Evolutionary conservation across 257 asterid genomes (phyloP).

Genomic region (Ilex asprella): DNA sequence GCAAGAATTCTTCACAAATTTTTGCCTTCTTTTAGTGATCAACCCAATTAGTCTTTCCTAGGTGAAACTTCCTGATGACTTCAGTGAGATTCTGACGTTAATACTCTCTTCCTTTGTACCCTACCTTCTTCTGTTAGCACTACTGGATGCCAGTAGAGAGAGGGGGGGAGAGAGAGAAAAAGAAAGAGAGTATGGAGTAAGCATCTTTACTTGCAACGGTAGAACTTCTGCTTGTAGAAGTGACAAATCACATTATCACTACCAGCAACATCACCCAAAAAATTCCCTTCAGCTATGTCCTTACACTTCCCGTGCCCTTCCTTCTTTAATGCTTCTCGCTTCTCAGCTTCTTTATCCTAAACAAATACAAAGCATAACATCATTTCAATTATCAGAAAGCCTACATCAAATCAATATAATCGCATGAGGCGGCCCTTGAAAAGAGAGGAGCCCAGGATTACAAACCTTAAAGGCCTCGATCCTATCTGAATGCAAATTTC

Average conservation of each 20-base stretch:
- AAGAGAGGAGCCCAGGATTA: conserved; percentile 18
- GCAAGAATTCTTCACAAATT: too few relatives aligned
- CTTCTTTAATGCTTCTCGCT: conserved; percentile 63
- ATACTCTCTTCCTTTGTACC: too few relatives aligned
- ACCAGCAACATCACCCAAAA: conserved; percentile 88
- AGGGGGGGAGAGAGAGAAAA: too few relatives aligned
- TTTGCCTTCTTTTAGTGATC: too few relatives aligned
- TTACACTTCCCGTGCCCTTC: conserved; percentile 96
- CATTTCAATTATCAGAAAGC: conserved; percentile 9
- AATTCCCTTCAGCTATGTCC: conserved; percentile 87
- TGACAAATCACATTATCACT: conserved; percentile 79
- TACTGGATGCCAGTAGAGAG: too few relatives aligned
- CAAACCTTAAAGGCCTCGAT: conserved; percentile 86
- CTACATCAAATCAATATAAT: conserved; percentile 4
- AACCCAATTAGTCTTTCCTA: too few relatives aligned
- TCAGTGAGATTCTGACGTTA: too few relatives aligned
- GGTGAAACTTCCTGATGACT: too few relatives aligned
- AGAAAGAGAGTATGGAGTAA: too few relatives aligned
- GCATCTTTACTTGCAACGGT: conserved; percentile 97
- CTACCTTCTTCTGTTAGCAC: too few relatives aligned
- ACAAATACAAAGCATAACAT: conserved; percentile 1
- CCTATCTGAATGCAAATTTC: conserved; percentile 94
- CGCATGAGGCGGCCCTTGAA: background rate
- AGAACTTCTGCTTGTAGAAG: conserved; percentile 92
- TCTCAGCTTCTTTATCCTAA: conserved; percentile 89